Base-by-base conservation (phyloP, 2,329 filamentous ascomycete genomes). In the Colletotrichum sansevieriae region DNA sequence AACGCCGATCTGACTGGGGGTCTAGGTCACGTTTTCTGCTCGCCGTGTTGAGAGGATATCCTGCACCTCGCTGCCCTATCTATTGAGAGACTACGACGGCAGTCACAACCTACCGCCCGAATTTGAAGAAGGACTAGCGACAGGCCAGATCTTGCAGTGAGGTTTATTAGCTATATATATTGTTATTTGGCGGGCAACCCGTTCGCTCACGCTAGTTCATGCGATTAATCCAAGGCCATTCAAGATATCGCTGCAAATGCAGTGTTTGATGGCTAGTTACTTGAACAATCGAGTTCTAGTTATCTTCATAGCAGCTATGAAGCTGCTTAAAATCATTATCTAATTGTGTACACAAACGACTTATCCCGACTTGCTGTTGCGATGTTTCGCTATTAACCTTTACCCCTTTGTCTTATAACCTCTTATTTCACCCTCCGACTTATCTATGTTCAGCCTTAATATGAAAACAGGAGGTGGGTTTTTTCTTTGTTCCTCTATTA, bases 211-310 rank as follows among this genome's bases (percentile, higher is more conserved):
- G 43, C 43, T 20, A 18, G 15, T 46, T 18, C n/a, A 5, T 46
- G 43, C 43, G 43, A 46, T 18, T 46, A 18, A 46, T 13, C 43
- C 43, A 46, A 18, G 43, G 43, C 43, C 20, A 46, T 46, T 20
- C 9, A 46, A 46, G 43, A 18, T 11, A 46, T 46, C 43, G 43
- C 43, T 46, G n/a, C 43, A 46, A 46, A 20, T 46, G 43, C 43
- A 46, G 43, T 46, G 43, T 46, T 46, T 46, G 43, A 46, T 46
- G n/a, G 43, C 43, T 46, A 11, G 43, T 18, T 18, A 46, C 43
- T 18, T 46, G 15, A 46, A 46, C 1, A 46, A 46, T 46, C 20
- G 43, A 46, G 43, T 18, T 46, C 15, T 3, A 13, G 15, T 11
- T 20, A 46, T 46, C 43, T 46, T 18, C 43, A 18, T 46, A 20